Evolutionary conservation across 1,284 basidiomycete genomes (phyloP), one percentile per base, ranked within the genome.

Genomic region (Tilletia setariae): DNA sequence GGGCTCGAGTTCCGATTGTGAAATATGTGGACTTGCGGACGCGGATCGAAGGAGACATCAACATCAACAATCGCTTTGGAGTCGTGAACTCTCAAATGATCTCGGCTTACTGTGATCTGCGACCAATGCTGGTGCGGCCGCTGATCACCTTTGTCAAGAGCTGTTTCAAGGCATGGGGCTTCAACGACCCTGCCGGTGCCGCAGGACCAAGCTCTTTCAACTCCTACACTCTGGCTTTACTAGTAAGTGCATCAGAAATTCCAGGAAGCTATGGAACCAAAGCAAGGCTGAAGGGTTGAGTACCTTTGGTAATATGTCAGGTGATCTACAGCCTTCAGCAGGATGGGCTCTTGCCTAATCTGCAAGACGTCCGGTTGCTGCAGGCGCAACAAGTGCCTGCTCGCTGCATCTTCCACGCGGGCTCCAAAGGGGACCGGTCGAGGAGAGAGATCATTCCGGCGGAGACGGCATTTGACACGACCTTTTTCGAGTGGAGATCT

Each of bases 241-340:
- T 77, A 72, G 56, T 66, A 8, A 61, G 56, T 35, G 23, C 8
- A 19, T 30, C 25, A 16, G 32, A 61, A 61, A n/a, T n/a, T 40
- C 30, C 28, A 28, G 30, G 6, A 11, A 40, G n/a, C n/a, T n/a
- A n/a, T n/a, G n/a, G n/a, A n/a, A n/a, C n/a, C n/a, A n/a, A n/a
- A n/a, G n/a, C n/a, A n/a, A 19, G n/a, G 30, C 43, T 30, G 28
- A 53, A 21, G 30, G 56, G 21, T 70, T 73, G 76, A 6, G 53
- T 74, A 47, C 73, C 75, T 71, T 76, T 46, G 69, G 76, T 68
- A 11, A 15, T 6, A 13, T 15, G 2, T 7, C 56, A 61, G 56
- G 56, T 76, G 9, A 73, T 84, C 63, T 72, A 79, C 25, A 81
- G 79, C 61, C 75, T 83, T 6, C 83, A 83, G 67, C 51, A 69